These are phyloP conservation scores for Aspergillus uvarum DNA, from an alignment of 2,329 filamentous ascomycete species.

Conservation along the genomic window DNA sequence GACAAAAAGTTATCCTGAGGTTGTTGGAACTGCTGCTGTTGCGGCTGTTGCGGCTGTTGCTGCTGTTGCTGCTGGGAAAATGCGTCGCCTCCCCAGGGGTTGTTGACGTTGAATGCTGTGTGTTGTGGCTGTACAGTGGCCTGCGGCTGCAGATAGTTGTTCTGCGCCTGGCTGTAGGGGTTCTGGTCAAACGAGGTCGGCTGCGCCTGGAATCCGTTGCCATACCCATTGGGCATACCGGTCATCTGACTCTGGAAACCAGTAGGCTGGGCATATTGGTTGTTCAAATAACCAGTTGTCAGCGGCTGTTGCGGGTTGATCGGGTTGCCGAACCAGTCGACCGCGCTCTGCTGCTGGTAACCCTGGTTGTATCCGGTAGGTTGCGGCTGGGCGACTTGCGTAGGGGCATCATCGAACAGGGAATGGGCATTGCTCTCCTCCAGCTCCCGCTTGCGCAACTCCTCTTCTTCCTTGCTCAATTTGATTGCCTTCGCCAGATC, in stretches of 20 bases:
- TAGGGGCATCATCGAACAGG: slow-evolving; percentile 78
- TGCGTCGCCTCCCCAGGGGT: slow-evolving; percentile 55
- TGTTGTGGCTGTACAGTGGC: slow-evolving; percentile 58
- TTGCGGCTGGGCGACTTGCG: slow-evolving; percentile 67
- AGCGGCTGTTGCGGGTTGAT: slow-evolving; percentile 75
- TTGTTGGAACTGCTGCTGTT: slow-evolving; percentile 41
- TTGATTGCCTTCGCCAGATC: slow-evolving; percentile 94
- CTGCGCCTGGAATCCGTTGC: slow-evolving; percentile 68
- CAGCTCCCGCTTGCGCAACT: slow-evolving; percentile 75
- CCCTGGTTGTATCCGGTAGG: slow-evolving; percentile 92
- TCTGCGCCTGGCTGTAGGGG: slow-evolving; percentile 42
- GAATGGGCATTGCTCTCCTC: slow-evolving; percentile 81
- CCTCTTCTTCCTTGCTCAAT: slow-evolving; percentile 90
- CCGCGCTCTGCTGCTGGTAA: slow-evolving; percentile 93
- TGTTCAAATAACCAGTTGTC: slow-evolving; percentile 66
- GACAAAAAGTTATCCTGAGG: slow-evolving; percentile 63
- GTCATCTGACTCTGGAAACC: slow-evolving; percentile 64
- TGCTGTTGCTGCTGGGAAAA: slow-evolving; percentile 52
- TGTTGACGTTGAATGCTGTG: slow-evolving; percentile 57
- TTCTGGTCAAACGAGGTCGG: slow-evolving; percentile 67
- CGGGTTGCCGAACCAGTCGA: slow-evolving; percentile 97
- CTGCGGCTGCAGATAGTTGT: slow-evolving; percentile 51
- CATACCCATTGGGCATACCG: slow-evolving; percentile 68
- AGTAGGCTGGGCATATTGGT: slow-evolving; percentile 73
- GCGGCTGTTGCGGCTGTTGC: slow-evolving; percentile 40